These are phyloP conservation scores for Corynascus novoguineensis DNA, from an alignment of 495 filamentous ascomycete genomes.

Conservation along the genomic window DNA sequence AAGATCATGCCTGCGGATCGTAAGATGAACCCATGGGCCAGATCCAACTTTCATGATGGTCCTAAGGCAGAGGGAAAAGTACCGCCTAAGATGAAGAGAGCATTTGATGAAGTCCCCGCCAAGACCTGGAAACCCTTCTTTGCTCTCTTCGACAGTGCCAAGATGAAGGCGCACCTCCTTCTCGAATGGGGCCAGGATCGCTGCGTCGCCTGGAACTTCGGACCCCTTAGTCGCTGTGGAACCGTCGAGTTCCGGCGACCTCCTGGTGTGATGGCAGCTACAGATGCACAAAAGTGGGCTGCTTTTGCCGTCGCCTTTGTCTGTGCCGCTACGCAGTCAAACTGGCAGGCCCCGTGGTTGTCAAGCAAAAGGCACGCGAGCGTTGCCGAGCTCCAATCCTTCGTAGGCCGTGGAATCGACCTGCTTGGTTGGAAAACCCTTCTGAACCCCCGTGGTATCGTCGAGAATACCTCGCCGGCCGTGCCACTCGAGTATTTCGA, in stretches of 20 bases:
- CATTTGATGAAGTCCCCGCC: not conserved
- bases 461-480: not conserved
- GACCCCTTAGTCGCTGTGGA: not conserved
- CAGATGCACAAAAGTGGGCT: not conserved
- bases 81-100: not conserved
- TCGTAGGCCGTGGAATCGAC: not conserved
- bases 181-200: not conserved
- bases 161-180: not conserved
- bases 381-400: not conserved
- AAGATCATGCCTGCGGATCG: not conserved
- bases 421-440: not conserved
- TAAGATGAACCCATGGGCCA: not conserved
- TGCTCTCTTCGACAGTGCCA: not conserved
- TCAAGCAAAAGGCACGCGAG: not conserved
- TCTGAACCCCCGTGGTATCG: not conserved
- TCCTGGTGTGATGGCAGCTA: not conserved
- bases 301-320: not conserved
- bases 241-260: not conserved
- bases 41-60: not conserved
- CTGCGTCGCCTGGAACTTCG: not conserved
- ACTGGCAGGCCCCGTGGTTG: not conserved
- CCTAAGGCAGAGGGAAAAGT: not conserved
- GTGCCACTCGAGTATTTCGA: not conserved
- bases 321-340: not conserved
- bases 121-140: not conserved